phyloP scores from a whole-genome alignment of 2,329 filamentous ascomycete genomes.

The Microsporum ferrugineum region DNA sequence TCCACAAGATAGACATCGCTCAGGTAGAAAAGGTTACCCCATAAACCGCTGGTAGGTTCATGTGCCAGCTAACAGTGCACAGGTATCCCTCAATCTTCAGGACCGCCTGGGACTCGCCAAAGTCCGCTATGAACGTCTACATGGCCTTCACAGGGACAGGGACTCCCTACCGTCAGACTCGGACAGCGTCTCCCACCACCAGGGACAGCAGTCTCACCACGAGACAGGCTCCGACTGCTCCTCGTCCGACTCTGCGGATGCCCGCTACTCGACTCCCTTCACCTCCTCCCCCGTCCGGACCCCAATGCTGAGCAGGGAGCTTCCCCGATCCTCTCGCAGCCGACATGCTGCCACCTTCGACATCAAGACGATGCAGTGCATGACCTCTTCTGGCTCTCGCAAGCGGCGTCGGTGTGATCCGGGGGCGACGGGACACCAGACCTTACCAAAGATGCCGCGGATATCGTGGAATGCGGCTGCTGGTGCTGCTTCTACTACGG shows the following conservation, averaged over 20 bases:
- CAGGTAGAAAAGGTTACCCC: constrained; percentile 22
- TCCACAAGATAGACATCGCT: constrained; percentile 33
- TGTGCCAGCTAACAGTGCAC: constrained; percentile 5
- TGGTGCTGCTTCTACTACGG: not conserved
- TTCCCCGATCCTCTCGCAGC: constrained; percentile 46
- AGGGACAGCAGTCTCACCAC: constrained; percentile 27
- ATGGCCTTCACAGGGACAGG: constrained; percentile 58
- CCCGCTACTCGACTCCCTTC: constrained; percentile 39
- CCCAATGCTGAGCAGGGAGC: constrained; percentile 71
- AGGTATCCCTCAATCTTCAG: constrained; percentile 90
- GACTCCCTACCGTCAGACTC: constrained; percentile 68
- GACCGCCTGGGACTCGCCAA: constrained; percentile 90
- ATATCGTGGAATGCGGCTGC: constrained; percentile 65
- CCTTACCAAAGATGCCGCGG: constrained; percentile 46
- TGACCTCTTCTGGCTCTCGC: constrained; percentile 36
- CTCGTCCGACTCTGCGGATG: constrained; percentile 69
- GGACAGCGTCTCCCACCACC: constrained; percentile 41
- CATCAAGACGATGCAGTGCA: constrained; percentile 32
- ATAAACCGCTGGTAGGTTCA: too few species aligned
- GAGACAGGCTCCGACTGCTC: constrained; percentile 69
- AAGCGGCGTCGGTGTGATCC: constrained; percentile 60
- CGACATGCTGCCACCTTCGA: constrained; percentile 36
- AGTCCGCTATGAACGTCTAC: constrained; percentile 93
- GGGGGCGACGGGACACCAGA: constrained; percentile 39
- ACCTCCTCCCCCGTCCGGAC: constrained; percentile 79